These are phyloP conservation scores for Dactylellina drechsleri DNA, from an alignment of 2,329 filamentous ascomycete genomes.

Conservation along the genomic window DNA sequence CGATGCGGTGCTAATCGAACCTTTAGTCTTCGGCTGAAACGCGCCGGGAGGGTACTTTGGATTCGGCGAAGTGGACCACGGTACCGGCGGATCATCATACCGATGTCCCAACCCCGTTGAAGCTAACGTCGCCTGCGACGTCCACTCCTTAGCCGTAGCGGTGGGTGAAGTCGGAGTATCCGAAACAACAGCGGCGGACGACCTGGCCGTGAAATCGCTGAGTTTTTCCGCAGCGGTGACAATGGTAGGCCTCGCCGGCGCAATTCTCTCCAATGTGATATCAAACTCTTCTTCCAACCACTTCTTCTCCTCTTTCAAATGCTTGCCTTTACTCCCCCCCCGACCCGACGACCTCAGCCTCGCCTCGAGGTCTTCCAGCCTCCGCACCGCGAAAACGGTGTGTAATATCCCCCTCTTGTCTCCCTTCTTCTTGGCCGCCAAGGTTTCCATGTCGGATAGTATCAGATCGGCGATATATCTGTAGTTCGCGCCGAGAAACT, in stretches of 20 bases:
- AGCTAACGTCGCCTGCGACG: conserved; percentile 52
- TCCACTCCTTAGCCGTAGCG: conserved; percentile 51
- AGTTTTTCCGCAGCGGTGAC: not conserved
- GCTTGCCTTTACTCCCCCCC: conserved; percentile 28
- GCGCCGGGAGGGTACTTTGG: conserved; percentile 40
- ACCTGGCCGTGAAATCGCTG: conserved; percentile 16
- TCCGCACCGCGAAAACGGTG: conserved; percentile 44
- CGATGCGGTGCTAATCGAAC: not conserved
- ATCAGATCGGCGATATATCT: conserved; percentile 51
- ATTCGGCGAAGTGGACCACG: conserved; percentile 37
- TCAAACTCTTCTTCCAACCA: conserved; percentile 51
- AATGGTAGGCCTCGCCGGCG: conserved; percentile 26
- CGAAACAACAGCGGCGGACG: conserved; percentile 1
- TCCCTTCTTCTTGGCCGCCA: conserved; percentile 37
- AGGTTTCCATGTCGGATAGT: conserved; percentile 43
- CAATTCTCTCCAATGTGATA: conserved; percentile 45
- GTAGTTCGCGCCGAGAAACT: conserved; percentile 52
- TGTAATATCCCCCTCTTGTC: conserved; percentile 51
- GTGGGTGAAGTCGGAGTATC: conserved; percentile 46
- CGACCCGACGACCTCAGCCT: conserved; percentile 4
- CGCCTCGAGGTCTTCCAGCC: conserved; percentile 39
- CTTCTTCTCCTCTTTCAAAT: conserved; percentile 40
- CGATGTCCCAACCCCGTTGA: conserved; percentile 35
- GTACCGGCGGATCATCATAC: conserved; percentile 46
- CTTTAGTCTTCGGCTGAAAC: conserved; percentile 34